Conservation (phyloP, 192 early-diverging fungal genomes). For the Allomyces arbusculus region DNA sequence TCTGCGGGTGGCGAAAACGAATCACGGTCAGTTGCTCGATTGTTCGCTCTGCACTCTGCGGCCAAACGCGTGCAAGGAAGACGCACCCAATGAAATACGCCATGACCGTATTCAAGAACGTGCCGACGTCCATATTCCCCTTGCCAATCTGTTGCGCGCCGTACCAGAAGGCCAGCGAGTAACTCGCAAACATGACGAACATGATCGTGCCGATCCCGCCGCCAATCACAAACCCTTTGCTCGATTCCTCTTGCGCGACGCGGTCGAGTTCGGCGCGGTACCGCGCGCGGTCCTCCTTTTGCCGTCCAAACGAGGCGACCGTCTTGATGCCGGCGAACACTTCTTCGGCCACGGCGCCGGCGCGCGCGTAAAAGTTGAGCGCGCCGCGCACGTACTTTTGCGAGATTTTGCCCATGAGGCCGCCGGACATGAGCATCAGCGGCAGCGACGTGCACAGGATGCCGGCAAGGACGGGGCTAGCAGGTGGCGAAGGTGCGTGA, state of each 20-base stretch:
- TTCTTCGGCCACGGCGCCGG: slow-evolving; percentile 71
- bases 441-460: slow-evolving; percentile 61
- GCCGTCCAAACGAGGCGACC: slow-evolving; percentile 67
- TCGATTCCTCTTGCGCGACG: neutral
- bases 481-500: too few species aligned
- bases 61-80: slow-evolving; percentile 6
- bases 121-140: slow-evolving; percentile 17
- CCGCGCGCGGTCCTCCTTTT: slow-evolving; percentile 32
- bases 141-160: slow-evolving; percentile 39
- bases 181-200: slow-evolving; percentile 51
- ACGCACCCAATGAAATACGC: slow-evolving; percentile 21
- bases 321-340: slow-evolving; percentile 65
- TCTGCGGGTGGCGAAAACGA: neutral
- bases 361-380: slow-evolving; percentile 55
- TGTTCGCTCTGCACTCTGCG: neutral
- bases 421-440: slow-evolving; percentile 29
- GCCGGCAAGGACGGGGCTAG: too few species aligned
- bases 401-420: slow-evolving; percentile 32
- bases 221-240: slow-evolving; percentile 20
- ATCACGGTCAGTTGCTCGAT: neutral
- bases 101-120: slow-evolving; percentile 22
- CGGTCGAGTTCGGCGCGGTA: slow-evolving; percentile 17
- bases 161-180: slow-evolving; percentile 70
- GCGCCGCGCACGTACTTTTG: slow-evolving; percentile 19
- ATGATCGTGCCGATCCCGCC: slow-evolving; percentile 50